A percentile compares a stretch with the other conserved stretches of the same genome.
Conservation (phyloP, 106 monocot species). For the Triglochin maritima region DNA sequence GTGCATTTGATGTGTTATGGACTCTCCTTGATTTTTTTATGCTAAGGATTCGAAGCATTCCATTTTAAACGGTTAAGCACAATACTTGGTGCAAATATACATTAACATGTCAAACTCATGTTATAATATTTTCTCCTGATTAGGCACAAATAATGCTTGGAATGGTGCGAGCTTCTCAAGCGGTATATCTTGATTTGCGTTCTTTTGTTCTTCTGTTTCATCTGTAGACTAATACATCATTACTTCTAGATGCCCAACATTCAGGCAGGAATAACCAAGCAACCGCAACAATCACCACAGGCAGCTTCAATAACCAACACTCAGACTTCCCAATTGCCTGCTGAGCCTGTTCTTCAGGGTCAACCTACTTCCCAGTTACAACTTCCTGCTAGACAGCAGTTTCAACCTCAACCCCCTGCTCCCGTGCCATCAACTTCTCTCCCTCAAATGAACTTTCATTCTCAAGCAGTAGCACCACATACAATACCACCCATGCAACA, state of each 20-base stretch:
- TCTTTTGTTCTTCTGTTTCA: background rate
- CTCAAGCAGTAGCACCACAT: slow-evolving; percentile 18
- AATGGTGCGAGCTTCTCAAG: slow-evolving; percentile 71
- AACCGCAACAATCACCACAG: slow-evolving; percentile 7
- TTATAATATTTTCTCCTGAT: background rate
- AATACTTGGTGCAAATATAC: too few species aligned
- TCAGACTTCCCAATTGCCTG: slow-evolving; percentile 29
- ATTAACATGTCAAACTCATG: background rate
- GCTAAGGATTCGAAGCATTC: too few species aligned
- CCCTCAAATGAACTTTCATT: slow-evolving; percentile 28
- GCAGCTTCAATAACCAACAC: slow-evolving; percentile 26
- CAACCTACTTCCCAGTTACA: slow-evolving; percentile 36
- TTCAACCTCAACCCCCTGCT: slow-evolving; percentile 29
- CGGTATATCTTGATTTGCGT: slow-evolving; percentile 21
- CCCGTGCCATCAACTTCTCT: slow-evolving; percentile 23
- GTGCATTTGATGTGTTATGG: too few species aligned
- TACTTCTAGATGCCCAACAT: slow-evolving; percentile 39
- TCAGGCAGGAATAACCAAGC: slow-evolving; percentile 25
- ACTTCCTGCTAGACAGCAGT: slow-evolving; percentile 37
- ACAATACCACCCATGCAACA: slow-evolving; percentile 27
- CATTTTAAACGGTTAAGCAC: too few species aligned
- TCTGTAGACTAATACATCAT: background rate
- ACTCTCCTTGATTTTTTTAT: too few species aligned
- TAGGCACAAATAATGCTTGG: slow-evolving; percentile 94
- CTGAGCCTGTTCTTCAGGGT: slow-evolving; percentile 35